Evolutionary conservation across 495 filamentous ascomycete species (phyloP).

Genomic region (Aspergillus asperescens): DNA sequence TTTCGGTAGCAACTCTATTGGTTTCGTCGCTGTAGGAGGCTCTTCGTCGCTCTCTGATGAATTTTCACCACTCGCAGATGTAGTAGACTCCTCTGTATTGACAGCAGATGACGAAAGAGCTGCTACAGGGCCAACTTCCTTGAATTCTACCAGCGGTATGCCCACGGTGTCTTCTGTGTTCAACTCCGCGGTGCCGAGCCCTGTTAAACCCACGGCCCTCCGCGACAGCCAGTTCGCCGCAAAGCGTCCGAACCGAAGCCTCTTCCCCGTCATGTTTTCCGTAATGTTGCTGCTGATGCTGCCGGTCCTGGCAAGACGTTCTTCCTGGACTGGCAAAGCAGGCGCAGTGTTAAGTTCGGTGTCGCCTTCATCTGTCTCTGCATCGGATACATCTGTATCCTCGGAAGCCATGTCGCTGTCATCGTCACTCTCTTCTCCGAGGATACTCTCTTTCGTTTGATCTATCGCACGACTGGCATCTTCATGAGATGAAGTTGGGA

Average conservation of each 20-base stretch:
- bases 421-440: constrained; percentile 24
- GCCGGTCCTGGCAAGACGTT: constrained; percentile 17
- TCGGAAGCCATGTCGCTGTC: constrained; percentile 32
- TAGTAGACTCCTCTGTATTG: constrained; percentile 13
- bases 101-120: constrained; percentile 9
- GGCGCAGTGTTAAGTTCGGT: constrained; percentile 33
- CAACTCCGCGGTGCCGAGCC: constrained; percentile 23
- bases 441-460: constrained; percentile 50
- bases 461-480: constrained; percentile 68
- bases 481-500: constrained; percentile 68
- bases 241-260: constrained; percentile 78
- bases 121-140: constrained; percentile 11
- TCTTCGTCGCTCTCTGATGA: constrained; percentile 27
- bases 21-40: constrained; percentile 20
- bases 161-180: constrained; percentile 21
- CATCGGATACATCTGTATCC: constrained; percentile 30
- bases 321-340: constrained; percentile 25
- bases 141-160: constrained; percentile 22
- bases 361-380: constrained; percentile 32
- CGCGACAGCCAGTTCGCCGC: constrained; percentile 85
- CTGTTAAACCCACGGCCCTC: constrained; percentile 61
- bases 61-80: constrained; percentile 22
- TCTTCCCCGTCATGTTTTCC: constrained; percentile 75
- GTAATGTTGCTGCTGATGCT: constrained; percentile 56
- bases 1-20: constrained; percentile 66